A percentile compares a stretch with the other conserved stretches of the same genome.
Evolutionary conservation across 495 filamentous ascomycete genomes (phyloP).

Genomic region (Trichodelitschia bisporula): DNA sequence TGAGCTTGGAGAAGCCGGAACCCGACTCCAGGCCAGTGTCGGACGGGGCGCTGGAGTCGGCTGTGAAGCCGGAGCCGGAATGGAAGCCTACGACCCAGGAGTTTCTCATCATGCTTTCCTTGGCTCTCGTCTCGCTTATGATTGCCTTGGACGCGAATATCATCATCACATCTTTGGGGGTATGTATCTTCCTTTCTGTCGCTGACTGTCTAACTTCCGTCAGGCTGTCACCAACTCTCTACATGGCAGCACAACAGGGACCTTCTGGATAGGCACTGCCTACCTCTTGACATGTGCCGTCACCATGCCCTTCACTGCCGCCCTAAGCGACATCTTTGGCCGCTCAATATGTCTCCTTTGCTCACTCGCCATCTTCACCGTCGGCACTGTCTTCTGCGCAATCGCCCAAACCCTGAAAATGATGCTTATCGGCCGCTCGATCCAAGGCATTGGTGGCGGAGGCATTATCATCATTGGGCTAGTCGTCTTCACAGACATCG

Average conservation of each 20-base stretch:
- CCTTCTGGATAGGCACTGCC: slow-evolving; percentile 30
- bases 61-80: too few relatives aligned
- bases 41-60: too few relatives aligned
- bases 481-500: slow-evolving; percentile 11
- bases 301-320: slow-evolving; percentile 26
- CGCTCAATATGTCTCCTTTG: slow-evolving; percentile 17
- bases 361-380: slow-evolving; percentile 15
- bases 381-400: slow-evolving; percentile 7
- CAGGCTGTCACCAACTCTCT: slow-evolving; percentile 20
- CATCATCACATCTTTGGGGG: slow-evolving; percentile 20
- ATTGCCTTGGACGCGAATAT: slow-evolving; percentile 31
- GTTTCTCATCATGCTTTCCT: slow-evolving; percentile 4
- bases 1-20: too few relatives aligned
- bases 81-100: slow-evolving; percentile 4
- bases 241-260: slow-evolving; percentile 20
- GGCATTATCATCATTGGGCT: slow-evolving; percentile 6
- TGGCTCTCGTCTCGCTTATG: slow-evolving; percentile 14
- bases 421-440: slow-evolving; percentile 7
- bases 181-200: slow-evolving; percentile 6
- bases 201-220: background rate
- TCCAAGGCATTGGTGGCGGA: slow-evolving; percentile 13
- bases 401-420: slow-evolving; percentile 3
- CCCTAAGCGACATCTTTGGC: slow-evolving; percentile 24
- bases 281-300: slow-evolving; percentile 36
- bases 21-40: too few relatives aligned